phyloP scores from a whole-genome alignment of 768 basidiomycete genomes.

The Postia placenta region DNA sequence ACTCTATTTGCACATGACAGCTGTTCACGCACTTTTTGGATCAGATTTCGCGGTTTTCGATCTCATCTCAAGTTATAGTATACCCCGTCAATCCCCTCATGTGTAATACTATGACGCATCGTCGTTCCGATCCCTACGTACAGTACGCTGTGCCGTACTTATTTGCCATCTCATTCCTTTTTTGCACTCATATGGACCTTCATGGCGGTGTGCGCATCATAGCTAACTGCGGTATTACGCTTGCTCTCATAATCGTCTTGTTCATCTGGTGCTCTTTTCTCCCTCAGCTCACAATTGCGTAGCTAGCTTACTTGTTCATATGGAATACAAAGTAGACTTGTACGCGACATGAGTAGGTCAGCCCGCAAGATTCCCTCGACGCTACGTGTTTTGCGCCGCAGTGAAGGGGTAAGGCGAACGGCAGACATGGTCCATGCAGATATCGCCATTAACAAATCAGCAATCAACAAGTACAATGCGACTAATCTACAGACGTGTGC shows the following conservation, averaged over 20 bases:
- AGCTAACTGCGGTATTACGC: slow-evolving; percentile 8
- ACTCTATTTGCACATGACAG: slow-evolving; percentile 19
- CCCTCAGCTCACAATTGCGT: slow-evolving; percentile 5
- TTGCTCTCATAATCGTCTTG: slow-evolving; percentile 8
- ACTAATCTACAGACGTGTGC: slow-evolving; percentile 7
- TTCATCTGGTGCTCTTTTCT: background rate
- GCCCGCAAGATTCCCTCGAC: too few species aligned
- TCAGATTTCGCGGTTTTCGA: slow-evolving; percentile 26
- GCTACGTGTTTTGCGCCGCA: too few species aligned
- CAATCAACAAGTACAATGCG: background rate
- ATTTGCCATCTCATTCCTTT: slow-evolving; percentile 8
- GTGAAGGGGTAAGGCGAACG: background rate
- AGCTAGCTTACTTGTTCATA: slow-evolving; percentile 5
- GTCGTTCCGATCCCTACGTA: slow-evolving; percentile 19
- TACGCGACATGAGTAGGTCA: background rate
- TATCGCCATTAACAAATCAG: too few species aligned
- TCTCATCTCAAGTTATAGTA: slow-evolving; percentile 27
- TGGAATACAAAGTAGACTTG: slow-evolving; percentile 1
- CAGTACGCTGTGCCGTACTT: slow-evolving; percentile 20
- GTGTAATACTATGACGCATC: slow-evolving; percentile 34
- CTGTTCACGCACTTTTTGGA: slow-evolving; percentile 22
- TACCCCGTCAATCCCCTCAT: slow-evolving; percentile 30
- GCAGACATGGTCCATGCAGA: background rate
- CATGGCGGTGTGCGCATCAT: slow-evolving; percentile 8
- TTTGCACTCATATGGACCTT: slow-evolving; percentile 9